Percentiles rank a stretch among this genome's conserved stretches.
Conservation (phyloP, 441 rosid genomes). For the Macaranga tanarius region DNA sequence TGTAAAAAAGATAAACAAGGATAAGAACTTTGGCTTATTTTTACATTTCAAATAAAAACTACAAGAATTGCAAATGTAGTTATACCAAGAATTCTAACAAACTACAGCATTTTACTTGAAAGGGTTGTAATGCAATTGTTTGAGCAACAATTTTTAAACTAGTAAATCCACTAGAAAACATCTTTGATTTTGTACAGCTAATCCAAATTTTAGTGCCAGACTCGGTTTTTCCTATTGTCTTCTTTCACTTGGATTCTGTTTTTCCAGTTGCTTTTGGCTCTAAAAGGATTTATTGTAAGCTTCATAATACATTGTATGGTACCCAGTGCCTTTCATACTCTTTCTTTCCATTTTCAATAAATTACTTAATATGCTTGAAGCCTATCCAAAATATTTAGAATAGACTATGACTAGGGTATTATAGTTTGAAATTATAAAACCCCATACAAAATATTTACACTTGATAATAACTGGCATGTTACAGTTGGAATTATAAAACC, state of each 20-base stretch:
- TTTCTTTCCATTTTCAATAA: no score
- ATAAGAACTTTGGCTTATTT: not conserved
- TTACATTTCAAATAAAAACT: not conserved
- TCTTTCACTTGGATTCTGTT: not conserved
- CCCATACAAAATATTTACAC: no score
- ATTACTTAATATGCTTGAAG: not conserved
- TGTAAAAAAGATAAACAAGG: not conserved
- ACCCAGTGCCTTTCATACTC: not conserved
- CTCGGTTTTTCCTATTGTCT: not conserved
- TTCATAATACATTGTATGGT: not conserved
- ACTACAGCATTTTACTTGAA: not conserved
- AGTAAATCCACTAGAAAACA: not conserved
- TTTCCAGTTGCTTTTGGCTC: not conserved
- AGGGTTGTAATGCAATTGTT: conserved; percentile 9
- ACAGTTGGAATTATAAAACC: no score
- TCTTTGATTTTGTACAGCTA: not conserved
- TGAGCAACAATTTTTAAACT: not conserved
- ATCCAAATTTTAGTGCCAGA: not conserved
- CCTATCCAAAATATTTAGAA: not conserved
- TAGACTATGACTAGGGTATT: not conserved
- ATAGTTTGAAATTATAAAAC: no score
- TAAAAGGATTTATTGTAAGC: no score
- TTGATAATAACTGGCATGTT: no score
- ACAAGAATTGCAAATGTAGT: not conserved
- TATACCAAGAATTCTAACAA: not conserved